These are phyloP conservation scores for Clitopilus hobsonii DNA, from an alignment of 768 basidiomycete species.

Conservation along the genomic window DNA sequence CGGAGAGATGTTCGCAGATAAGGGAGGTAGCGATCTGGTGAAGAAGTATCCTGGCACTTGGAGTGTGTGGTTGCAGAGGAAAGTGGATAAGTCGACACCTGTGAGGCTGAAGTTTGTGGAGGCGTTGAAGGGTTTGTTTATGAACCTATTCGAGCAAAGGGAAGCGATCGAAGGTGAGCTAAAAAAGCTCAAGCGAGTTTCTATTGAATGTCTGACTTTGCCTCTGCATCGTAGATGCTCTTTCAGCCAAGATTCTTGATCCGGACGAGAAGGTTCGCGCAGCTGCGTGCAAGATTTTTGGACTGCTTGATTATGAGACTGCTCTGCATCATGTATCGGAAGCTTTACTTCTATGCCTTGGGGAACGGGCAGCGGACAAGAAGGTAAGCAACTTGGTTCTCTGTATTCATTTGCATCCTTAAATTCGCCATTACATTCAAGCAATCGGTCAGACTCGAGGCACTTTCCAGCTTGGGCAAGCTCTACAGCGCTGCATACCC, in stretches of 20 bases:
- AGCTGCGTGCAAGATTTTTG: conserved; percentile 77
- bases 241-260: conserved; percentile 68
- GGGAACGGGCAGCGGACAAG: conserved; percentile 76
- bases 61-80: conserved; percentile 76
- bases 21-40: conserved; percentile 66
- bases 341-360: conserved; percentile 56
- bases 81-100: conserved; percentile 64
- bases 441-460: conserved; percentile 63
- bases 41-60: conserved; percentile 82
- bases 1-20: conserved; percentile 87
- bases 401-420: too few relatives aligned
- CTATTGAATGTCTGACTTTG: background rate
- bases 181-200: background rate
- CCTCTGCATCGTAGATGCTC: conserved; percentile 36
- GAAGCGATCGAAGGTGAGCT: conserved; percentile 68
- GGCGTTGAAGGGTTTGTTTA: conserved; percentile 53
- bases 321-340: conserved; percentile 76
- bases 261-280: conserved; percentile 90
- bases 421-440: background rate
- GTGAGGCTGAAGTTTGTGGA: conserved; percentile 84
- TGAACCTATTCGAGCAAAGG: conserved; percentile 61
- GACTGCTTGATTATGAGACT: conserved; percentile 86
- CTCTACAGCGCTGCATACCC: conserved; percentile 80
- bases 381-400: conserved; percentile 57
- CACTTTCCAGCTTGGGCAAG: conserved; percentile 70